phyloP scores from a whole-genome alignment of 2,329 filamentous ascomycete genomes.

The Metarhizium guizhouense region DNA sequence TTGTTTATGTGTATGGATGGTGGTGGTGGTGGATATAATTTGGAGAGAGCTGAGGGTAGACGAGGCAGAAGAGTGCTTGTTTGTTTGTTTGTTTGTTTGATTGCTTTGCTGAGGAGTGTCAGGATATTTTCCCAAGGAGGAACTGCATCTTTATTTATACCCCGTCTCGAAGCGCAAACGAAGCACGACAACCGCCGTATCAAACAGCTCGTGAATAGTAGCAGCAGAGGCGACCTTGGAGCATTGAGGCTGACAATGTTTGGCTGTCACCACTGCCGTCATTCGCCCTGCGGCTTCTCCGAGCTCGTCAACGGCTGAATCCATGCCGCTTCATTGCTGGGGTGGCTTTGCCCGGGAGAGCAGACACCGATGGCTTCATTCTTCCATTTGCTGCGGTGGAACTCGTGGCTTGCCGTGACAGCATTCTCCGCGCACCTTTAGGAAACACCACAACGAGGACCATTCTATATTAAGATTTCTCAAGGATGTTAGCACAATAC shows the following conservation, averaged over 20 bases:
- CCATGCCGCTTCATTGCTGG: neutral
- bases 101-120: neutral
- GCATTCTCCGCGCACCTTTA: neutral
- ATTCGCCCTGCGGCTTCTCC: neutral
- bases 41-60: neutral
- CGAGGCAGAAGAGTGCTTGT: neutral
- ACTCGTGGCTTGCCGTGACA: neutral
- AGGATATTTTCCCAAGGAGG: neutral
- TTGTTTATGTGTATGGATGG: neutral
- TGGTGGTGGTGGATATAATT: neutral
- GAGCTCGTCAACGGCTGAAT: neutral
- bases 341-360: neutral
- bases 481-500: too few relatives aligned
- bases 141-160: neutral
- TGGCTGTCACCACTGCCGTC: neutral
- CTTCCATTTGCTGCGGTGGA: neutral
- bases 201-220: neutral
- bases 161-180: neutral
- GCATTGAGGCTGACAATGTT: neutral
- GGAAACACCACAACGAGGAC: too few relatives aligned
- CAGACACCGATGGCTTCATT: neutral
- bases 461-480: too few relatives aligned
- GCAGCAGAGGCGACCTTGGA: neutral
- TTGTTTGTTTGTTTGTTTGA: neutral
- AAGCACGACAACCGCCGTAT: neutral